These are phyloP conservation scores for Dittrichia graveolens DNA, from an alignment of 129 eudicot species.

Conservation along the genomic window DNA sequence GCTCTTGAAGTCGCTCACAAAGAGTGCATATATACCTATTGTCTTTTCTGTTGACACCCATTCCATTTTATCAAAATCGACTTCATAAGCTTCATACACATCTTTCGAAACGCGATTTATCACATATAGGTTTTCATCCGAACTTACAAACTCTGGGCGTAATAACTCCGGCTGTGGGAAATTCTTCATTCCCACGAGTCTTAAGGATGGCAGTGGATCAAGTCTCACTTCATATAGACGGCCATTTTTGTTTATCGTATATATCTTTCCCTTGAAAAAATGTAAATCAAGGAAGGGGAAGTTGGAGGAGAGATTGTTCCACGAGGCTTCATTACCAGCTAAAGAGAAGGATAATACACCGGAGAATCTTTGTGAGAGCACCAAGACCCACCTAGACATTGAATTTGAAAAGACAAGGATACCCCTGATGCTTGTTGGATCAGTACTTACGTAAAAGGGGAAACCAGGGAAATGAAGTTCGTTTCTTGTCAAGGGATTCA, in stretches of 20 bases:
- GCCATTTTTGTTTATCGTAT: neutral
- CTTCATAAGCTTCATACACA: neutral
- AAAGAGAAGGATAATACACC: neutral
- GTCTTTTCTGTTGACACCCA: conserved; percentile 4
- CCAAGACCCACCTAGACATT: conserved; percentile 9
- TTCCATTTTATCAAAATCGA: conserved; percentile 21
- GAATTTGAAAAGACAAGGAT: conserved; percentile 21
- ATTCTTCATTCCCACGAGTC: neutral
- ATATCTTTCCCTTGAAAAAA: conserved; percentile 7
- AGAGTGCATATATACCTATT: neutral
- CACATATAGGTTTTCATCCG: neutral
- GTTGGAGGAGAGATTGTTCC: neutral
- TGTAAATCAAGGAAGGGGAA: neutral
- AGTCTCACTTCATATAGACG: conserved; percentile 13
- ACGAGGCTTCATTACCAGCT: conserved; percentile 11
- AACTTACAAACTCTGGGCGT: conserved; percentile 17
- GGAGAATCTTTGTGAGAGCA: neutral
- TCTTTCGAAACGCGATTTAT: neutral
- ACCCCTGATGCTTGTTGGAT: neutral
- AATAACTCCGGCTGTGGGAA: neutral
- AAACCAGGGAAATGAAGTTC: conserved; percentile 24
- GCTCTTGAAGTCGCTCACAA: neutral
- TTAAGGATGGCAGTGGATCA: neutral
- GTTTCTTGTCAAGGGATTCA: conserved; percentile 31
- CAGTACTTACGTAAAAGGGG: neutral